phyloP scores from a whole-genome alignment of 208 protist species.

The Trypanosomatidae sp. region DNA sequence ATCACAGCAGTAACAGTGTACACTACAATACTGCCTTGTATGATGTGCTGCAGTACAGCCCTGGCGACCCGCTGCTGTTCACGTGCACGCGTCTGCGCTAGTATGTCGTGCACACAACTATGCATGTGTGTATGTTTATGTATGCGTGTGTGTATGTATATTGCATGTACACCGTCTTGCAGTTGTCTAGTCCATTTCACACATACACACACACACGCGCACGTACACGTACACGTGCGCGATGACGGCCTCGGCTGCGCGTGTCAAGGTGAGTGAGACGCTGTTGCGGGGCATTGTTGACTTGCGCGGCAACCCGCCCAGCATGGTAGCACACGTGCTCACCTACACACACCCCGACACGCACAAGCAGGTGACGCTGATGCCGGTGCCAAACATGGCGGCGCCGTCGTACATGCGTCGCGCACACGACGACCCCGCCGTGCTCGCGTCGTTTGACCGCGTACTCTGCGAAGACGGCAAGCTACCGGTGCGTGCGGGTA shows the following conservation, averaged over 20 bases:
- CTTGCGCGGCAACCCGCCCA: constrained; percentile 45
- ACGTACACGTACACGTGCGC: not conserved
- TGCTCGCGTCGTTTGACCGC: constrained; percentile 35
- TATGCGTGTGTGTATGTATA: not conserved
- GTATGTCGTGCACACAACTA: not conserved
- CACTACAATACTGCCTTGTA: constrained; percentile 25
- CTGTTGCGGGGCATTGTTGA: constrained; percentile 83
- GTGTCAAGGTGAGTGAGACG: too few species aligned
- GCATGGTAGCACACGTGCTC: constrained; percentile 49
- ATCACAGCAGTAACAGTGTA: too few species aligned
- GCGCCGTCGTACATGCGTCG: constrained; percentile 47
- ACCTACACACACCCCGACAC: constrained; percentile 51
- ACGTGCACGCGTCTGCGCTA: constrained; percentile 24
- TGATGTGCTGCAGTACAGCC: constrained; percentile 17
- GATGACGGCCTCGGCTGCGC: too few species aligned
- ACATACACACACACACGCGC: not conserved
- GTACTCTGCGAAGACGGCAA: constrained; percentile 77
- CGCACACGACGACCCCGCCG: constrained; percentile 16
- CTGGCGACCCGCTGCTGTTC: constrained; percentile 59
- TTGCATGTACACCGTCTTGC: not conserved
- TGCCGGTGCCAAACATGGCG: constrained; percentile 63
- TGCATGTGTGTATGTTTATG: not conserved
- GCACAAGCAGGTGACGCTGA: constrained; percentile 64
- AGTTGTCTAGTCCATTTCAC: not conserved
- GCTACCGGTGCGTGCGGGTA: constrained; percentile 49